Percentiles rank a stretch among this genome's conserved stretches.
phyloP scores from a whole-genome alignment of 2,329 filamentous ascomycete genomes.

The Sporothrix euskadiensis region DNA sequence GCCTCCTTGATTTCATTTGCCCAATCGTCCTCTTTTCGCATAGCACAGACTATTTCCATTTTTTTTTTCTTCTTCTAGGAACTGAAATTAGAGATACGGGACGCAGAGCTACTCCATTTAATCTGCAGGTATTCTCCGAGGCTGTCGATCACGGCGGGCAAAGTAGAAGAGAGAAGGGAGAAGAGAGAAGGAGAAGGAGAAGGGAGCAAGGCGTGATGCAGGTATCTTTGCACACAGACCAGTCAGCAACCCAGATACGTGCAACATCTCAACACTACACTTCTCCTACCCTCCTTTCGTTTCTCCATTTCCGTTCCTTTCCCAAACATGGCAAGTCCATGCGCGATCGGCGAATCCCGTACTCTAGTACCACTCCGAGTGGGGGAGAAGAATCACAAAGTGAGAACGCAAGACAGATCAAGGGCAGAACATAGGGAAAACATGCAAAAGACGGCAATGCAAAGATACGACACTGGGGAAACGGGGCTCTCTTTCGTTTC shows the following conservation, averaged over 20 bases:
- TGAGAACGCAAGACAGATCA: background rate
- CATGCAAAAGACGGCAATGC: background rate
- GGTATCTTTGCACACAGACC: background rate
- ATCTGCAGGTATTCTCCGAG: background rate
- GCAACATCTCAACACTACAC: background rate
- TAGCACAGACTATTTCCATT: background rate
- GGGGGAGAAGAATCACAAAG: background rate
- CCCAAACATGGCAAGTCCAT: background rate
- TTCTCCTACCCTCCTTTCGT: background rate
- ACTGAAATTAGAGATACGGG: background rate
- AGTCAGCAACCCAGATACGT: background rate
- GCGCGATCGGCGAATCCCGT: constrained; percentile 2
- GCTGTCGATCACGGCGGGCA: background rate
- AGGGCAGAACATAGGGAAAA: background rate
- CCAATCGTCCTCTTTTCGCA: background rate
- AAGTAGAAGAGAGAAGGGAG: background rate
- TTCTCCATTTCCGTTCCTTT: no score
- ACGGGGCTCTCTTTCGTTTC: background rate
- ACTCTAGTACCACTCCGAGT: background rate
- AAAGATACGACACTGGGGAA: background rate
- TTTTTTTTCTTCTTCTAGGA: background rate
- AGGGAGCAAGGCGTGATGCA: background rate
- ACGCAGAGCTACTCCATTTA: background rate
- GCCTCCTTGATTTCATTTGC: background rate
- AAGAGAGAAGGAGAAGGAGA: background rate